Conservation (phyloP, 345 rosid species). For the Abelmoschus esculentus region DNA sequence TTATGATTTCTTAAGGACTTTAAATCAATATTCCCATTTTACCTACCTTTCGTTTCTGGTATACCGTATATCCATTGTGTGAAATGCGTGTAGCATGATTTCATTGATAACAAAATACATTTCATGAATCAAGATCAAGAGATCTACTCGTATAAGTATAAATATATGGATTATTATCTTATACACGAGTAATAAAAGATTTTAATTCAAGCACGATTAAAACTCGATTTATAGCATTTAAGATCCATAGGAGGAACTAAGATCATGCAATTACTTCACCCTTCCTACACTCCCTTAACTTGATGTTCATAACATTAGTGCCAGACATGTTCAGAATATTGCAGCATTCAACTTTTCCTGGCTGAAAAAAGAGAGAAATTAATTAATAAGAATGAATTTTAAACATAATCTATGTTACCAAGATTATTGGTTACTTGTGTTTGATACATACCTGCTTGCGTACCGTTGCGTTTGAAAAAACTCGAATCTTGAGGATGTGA, state of each 20-base stretch:
- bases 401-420: background rate
- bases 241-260: background rate
- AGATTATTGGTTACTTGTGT: background rate
- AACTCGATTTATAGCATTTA: background rate
- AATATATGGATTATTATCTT: background rate
- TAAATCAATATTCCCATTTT: too few species aligned
- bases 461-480: constrained; percentile 24
- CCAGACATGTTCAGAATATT: constrained; percentile 28
- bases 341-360: constrained; percentile 53
- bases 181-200: background rate
- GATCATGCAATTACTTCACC: constrained; percentile 8
- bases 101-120: too few species aligned
- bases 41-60: too few species aligned
- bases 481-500: constrained; percentile 34
- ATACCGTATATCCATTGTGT: too few species aligned
- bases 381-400: background rate
- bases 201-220: too few species aligned
- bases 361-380: constrained; percentile 23
- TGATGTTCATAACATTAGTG: background rate
- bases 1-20: too few species aligned
- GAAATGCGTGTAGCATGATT: too few species aligned
- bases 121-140: too few species aligned
- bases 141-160: background rate
- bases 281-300: background rate
- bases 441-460: constrained; percentile 31